These are phyloP conservation scores for Suhomyces atakaporum DNA, from an alignment of 1,139 yeast genomes.

Conservation along the genomic window DNA sequence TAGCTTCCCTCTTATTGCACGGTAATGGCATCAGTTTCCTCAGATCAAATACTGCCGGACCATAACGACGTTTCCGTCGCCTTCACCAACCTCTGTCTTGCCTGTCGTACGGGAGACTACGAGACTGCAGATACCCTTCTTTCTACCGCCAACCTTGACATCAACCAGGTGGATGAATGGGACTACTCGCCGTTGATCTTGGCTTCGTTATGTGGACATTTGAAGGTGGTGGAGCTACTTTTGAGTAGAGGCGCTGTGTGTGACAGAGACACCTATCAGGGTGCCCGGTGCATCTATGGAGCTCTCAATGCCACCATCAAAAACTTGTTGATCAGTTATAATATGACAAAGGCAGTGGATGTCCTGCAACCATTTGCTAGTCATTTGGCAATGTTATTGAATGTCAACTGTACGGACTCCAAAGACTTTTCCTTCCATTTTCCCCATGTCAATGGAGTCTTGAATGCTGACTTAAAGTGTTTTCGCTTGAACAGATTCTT, in stretches of 20 bases:
- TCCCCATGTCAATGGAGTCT: constrained; percentile 20
- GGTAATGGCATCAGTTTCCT: too few relatives aligned
- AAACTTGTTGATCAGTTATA: constrained; percentile 57
- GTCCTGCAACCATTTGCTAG: constrained; percentile 73
- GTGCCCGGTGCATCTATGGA: constrained; percentile 78
- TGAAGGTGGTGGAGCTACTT: constrained; percentile 57
- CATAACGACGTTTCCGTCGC: constrained; percentile 18
- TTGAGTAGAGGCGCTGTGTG: constrained; percentile 70
- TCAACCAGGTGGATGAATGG: constrained; percentile 69
- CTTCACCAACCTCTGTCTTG: constrained; percentile 54
- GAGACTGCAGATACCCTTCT: constrained; percentile 62
- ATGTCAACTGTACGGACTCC: constrained; percentile 26
- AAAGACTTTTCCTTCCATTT: constrained; percentile 42
- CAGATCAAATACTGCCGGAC: constrained; percentile 1
- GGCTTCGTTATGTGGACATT: constrained; percentile 77
- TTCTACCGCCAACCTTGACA: constrained; percentile 52
- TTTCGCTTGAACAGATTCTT: constrained; percentile 43
- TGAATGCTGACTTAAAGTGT: constrained; percentile 15
- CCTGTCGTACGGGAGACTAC: constrained; percentile 69
- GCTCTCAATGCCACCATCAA: constrained; percentile 70
- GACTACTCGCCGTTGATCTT: constrained; percentile 74
- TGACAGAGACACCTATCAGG: constrained; percentile 78
- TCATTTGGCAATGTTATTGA: constrained; percentile 57
- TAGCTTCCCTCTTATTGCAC: too few relatives aligned
- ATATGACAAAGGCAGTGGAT: constrained; percentile 70